Conservation (phyloP, 108 stramenopile species). For the Cylindrotheca fusiformis region DNA sequence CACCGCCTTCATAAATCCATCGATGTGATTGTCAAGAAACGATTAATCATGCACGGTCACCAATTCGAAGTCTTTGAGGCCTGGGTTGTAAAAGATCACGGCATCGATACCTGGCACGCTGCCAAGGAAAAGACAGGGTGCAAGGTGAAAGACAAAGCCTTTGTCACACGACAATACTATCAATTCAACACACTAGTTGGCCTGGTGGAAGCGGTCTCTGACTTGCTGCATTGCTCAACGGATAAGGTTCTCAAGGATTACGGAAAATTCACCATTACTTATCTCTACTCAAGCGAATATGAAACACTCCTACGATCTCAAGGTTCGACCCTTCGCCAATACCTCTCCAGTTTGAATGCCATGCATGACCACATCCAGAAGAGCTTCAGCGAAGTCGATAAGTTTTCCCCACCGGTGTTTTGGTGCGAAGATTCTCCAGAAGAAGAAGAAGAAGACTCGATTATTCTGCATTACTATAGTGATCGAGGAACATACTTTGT, state of each 20-base stretch:
- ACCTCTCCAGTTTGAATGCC: constrained; percentile 40
- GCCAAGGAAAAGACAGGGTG: constrained; percentile 47
- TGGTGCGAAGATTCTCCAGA: constrained; percentile 40
- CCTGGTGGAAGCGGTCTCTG: constrained; percentile 33
- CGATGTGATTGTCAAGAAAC: too few species aligned
- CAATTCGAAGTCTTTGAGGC: background rate
- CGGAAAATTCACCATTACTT: constrained; percentile 38
- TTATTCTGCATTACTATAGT: background rate
- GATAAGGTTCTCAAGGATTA: constrained; percentile 35
- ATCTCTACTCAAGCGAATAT: constrained; percentile 28
- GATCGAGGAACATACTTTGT: background rate
- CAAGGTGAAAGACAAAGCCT: constrained; percentile 33
- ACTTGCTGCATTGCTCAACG: constrained; percentile 20
- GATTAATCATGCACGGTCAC: background rate
- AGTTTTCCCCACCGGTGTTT: constrained; percentile 35
- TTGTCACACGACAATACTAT: constrained; percentile 31
- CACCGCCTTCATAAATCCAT: too few species aligned
- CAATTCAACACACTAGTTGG: constrained; percentile 28
- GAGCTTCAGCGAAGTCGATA: constrained; percentile 19
- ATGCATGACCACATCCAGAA: constrained; percentile 38
- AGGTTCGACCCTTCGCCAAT: constrained; percentile 30
- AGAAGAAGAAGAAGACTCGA: background rate
- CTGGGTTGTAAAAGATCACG: background rate
- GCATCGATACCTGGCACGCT: constrained; percentile 29
- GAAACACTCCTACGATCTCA: constrained; percentile 44